Base-by-base conservation (phyloP, 2,329 filamentous ascomycete species). In the Herpomyces periplanetae region DNA sequence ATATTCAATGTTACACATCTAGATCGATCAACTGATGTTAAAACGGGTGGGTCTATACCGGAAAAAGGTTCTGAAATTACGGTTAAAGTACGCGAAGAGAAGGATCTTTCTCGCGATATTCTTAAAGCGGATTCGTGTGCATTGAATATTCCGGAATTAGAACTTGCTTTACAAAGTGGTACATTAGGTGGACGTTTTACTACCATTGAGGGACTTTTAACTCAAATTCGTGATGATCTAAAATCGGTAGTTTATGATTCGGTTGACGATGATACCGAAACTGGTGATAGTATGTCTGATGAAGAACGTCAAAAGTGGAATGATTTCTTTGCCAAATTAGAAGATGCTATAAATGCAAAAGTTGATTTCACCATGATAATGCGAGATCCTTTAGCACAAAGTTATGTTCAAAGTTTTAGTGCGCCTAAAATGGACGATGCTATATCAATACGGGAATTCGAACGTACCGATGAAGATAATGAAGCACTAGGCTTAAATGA, bases 131-230 rank as follows among this genome's bases (percentile, higher is more conserved):
- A 96, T 39, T 80, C 64, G 11, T 91, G 80, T 34, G 60, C 57
- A 6, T 49, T 96, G 24, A 55, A 61, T 31, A 85, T 71, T 35
- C 64, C 69, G 1, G 73, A 96, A 34, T 57, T 91, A 8, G 55
- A 61, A 28, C 56, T 96, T 5, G 55, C 59, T 20, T 69, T 91
- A 26, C 71, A 85, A 38, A 71, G 75, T 0, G 80, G 80, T 22
- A 96, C 80, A 0, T 55, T 96, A 8, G 80, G 80, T 24, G 80
- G 80, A 8, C 61, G 80, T 22, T 96, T 96, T 45, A 96, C 80
- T 9, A 96, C 80, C 1, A 61, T 96, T 9, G 80, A 96, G 39
- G 80, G 80, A 24, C 54, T 91, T 9, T 47, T 91, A 21, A 80
- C 69, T 0, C 68, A 96, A 35, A 66, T 96, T 23, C 64, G 73